Conservation (phyloP, 2,329 filamentous ascomycete species). For the Chaetomiaceae sp. region DNA sequence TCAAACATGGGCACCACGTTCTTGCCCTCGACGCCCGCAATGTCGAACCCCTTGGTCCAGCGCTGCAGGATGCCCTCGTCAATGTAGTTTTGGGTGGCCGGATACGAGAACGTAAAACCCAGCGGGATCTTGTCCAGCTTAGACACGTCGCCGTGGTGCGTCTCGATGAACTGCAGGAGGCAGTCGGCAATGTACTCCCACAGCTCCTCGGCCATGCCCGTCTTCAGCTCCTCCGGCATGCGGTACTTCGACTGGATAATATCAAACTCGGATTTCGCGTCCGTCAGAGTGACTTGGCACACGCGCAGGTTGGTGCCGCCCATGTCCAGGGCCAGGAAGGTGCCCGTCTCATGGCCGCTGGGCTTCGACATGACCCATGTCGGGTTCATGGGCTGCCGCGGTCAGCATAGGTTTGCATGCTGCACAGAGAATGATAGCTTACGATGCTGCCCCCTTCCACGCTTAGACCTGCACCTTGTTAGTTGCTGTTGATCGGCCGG, state of each 20-base stretch:
- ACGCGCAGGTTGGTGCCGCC: slow-evolving; percentile 94
- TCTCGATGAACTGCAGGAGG: slow-evolving; percentile 82
- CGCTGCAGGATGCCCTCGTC: slow-evolving; percentile 88
- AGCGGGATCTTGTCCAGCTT: slow-evolving; percentile 66
- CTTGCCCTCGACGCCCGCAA: slow-evolving; percentile 81
- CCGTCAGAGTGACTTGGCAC: slow-evolving; percentile 84
- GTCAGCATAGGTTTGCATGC: slow-evolving; percentile 13
- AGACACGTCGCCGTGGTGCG: slow-evolving; percentile 66
- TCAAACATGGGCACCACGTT: slow-evolving; percentile 90
- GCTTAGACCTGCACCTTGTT: slow-evolving; percentile 57
- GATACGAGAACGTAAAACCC: slow-evolving; percentile 96
- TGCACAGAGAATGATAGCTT: slow-evolving; percentile 42
- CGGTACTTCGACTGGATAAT: slow-evolving; percentile 96
- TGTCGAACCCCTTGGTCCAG: slow-evolving; percentile 98
- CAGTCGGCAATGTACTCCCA: slow-evolving; percentile 96
- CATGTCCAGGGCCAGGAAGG: slow-evolving; percentile 88
- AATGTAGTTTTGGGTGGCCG: slow-evolving; percentile 87
- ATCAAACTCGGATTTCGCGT: slow-evolving; percentile 84
- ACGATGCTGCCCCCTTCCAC: slow-evolving; percentile 92
- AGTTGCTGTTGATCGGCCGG: neutral
- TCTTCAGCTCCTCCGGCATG: slow-evolving; percentile 90
- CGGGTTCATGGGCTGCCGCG: slow-evolving; percentile 85
- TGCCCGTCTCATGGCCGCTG: slow-evolving; percentile 80
- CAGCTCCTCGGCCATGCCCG: slow-evolving; percentile 74
- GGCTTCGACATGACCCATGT: slow-evolving; percentile 94